Base-by-base conservation (phyloP, 2,329 filamentous ascomycete species). In the Colletotrichum tofieldiae region DNA sequence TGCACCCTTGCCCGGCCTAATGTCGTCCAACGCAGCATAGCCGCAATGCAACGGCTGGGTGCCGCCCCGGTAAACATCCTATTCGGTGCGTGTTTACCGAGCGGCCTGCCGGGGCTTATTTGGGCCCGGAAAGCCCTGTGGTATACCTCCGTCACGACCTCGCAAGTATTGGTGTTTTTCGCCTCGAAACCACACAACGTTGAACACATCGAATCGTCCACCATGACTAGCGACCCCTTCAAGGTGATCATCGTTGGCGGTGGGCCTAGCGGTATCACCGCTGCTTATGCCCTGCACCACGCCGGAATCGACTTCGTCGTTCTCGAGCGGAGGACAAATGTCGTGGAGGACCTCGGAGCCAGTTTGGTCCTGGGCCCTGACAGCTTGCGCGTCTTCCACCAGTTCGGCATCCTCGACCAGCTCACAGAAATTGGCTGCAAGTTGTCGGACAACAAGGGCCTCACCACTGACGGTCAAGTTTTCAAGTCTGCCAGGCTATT, bases 221-320 rank as follows among this genome's bases (percentile, higher is more conserved):
- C 45, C 65, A 82, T 82, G 81, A 75, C 80, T 51, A 59, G 26
- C 39, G 29, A 63, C 2, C 65, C 69, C 5, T 78, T 79, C 75
- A 77, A 73, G 49, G 77, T 77, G 14, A 78, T 82, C 60, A 76
- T 82, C 45, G 65, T 82, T 35, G 80, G 80, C 52, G 77, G 76
- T 23, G 80, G 80, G 20, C 77, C 78, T 11, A 73, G 74, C 7
- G 80, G 80, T 1, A 61, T 82, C 2, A 75, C 75, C 7, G 75
- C 79, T 6, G 79, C 79, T 1, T 79, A 81, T 55, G 75, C 77
- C 41, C 76, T 82, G 3, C n/a, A 67, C 41, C 73, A 73, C 1
- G 81, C 81, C 1, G 79, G 78, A 5, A 81, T 82, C 63, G 79
- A 82, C 65, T 82, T 79, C 49, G 52, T 82, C 1, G 74, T 82